Conservation (phyloP, 1,284 basidiomycete genomes). For the Apiotrichum gamsii region DNA sequence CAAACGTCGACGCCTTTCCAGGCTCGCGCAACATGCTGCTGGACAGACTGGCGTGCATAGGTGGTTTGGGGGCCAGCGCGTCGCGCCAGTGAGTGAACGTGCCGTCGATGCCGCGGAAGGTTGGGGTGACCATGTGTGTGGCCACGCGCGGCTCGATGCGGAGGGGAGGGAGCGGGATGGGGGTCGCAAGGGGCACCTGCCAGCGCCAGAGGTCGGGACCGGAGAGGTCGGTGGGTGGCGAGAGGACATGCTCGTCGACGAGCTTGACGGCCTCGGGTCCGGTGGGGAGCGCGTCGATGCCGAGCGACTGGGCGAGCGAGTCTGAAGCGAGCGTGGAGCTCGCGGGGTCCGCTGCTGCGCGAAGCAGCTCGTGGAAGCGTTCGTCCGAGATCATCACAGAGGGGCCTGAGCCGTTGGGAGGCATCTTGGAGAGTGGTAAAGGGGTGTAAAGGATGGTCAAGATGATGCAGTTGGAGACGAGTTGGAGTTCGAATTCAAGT, state of each 20-base stretch:
- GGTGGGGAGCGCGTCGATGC: conserved; percentile 26
- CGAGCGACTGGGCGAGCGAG: conserved; percentile 29
- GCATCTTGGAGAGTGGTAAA: too few relatives aligned
- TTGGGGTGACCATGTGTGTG: conserved; percentile 69
- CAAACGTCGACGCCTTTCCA: conserved; percentile 69
- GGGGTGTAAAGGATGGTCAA: too few relatives aligned
- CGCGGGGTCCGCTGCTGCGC: conserved; percentile 21
- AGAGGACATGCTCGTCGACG: conserved; percentile 35
- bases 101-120: conserved; percentile 71
- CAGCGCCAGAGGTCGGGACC: conserved; percentile 34
- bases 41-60: conserved; percentile 60
- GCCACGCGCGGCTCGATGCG: conserved; percentile 62
- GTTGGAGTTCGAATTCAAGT: too few relatives aligned
- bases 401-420: too few relatives aligned
- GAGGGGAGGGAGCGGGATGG: conserved; percentile 51
- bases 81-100: conserved; percentile 73
- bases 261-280: conserved; percentile 21
- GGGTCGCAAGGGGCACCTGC: conserved; percentile 38
- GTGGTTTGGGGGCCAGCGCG: conserved; percentile 49
- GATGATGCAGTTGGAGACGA: too few relatives aligned
- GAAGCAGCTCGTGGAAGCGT: conserved; percentile 22
- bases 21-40: conserved; percentile 79
- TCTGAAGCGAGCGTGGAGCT: conserved; percentile 22
- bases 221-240: conserved; percentile 33
- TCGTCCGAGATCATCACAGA: background rate